Conservation (phyloP, 2,329 filamentous ascomycete genomes). For the Clonostachys rosea region DNA sequence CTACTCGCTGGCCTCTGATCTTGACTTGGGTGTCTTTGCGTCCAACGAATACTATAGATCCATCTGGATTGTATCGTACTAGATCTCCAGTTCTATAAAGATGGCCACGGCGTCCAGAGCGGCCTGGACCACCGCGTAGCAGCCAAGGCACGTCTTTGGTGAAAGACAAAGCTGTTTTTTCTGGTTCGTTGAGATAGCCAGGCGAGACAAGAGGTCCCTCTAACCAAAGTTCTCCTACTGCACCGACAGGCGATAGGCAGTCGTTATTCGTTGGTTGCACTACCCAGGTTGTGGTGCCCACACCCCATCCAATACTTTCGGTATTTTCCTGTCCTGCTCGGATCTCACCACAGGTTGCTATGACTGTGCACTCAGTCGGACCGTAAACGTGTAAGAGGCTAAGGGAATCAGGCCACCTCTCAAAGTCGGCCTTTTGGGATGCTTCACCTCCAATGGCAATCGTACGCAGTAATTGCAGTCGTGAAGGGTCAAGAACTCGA, state of each 20-base stretch:
- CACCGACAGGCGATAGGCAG: constrained; percentile 40
- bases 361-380: not conserved
- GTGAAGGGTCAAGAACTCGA: constrained; percentile 5
- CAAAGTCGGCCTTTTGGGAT: constrained; percentile 5
- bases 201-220: constrained; percentile 76
- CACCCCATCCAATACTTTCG: constrained; percentile 5
- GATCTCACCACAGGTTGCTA: no score
- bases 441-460: constrained; percentile 13
- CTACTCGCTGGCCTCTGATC: constrained; percentile 73
- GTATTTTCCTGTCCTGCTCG: not conserved
- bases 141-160: constrained; percentile 51
- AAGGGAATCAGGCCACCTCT: not conserved
- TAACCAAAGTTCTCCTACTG: constrained; percentile 82
- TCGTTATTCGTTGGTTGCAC: constrained; percentile 23
- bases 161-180: constrained; percentile 44
- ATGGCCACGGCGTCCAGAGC: constrained; percentile 44
- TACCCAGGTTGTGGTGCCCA: constrained; percentile 21
- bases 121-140: constrained; percentile 14
- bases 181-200: constrained; percentile 50
- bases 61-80: constrained; percentile 73
- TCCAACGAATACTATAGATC: constrained; percentile 67
- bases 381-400: not conserved
- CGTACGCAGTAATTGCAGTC: constrained; percentile 3
- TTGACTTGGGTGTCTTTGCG: constrained; percentile 79
- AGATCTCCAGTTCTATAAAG: constrained; percentile 81